Evolutionary conservation across 1,284 basidiomycete genomes (phyloP).

Genomic region (Ustilago shanxiensis): DNA sequence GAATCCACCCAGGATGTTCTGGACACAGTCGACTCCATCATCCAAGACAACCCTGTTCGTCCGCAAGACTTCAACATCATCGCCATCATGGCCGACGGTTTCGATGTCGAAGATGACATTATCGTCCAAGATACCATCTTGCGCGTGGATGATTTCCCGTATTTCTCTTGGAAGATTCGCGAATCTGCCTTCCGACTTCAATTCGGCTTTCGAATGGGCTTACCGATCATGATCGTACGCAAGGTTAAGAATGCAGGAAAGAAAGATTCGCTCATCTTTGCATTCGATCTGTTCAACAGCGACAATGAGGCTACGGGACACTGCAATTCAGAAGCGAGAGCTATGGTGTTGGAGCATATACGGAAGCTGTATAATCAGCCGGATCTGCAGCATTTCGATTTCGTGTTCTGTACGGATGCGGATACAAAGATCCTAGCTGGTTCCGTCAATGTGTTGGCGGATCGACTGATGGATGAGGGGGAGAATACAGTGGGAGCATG

Average conservation of each 20-base stretch:
- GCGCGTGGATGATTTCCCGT: conserved; percentile 26
- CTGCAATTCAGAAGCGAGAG: conserved; percentile 28
- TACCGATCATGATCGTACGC: conserved; percentile 33
- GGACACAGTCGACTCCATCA: conserved; percentile 41
- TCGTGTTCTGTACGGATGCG: conserved; percentile 38
- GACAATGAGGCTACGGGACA: conserved; percentile 33
- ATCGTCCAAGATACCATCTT: conserved; percentile 23
- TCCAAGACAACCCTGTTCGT: conserved; percentile 27
- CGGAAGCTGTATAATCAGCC: conserved; percentile 24
- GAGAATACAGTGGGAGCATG: conserved; percentile 38
- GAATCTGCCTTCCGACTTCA: conserved; percentile 33
- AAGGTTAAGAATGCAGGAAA: conserved; percentile 43
- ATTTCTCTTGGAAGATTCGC: conserved; percentile 42
- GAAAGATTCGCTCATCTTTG: conserved; percentile 46
- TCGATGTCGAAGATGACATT: conserved; percentile 38
- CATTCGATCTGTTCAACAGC: conserved; percentile 44
- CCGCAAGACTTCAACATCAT: conserved; percentile 34
- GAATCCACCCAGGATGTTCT: conserved; percentile 38
- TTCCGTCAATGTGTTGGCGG: conserved; percentile 26
- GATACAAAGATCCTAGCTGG: conserved; percentile 41
- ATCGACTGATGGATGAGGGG: conserved; percentile 31
- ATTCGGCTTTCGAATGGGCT: conserved; percentile 26
- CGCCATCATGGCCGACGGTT: conserved; percentile 40
- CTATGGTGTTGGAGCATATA: conserved; percentile 32
- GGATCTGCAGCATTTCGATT: conserved; percentile 28